Evolutionary conservation across 148 eudicot species (phyloP).

Genomic region (Nyssa sinensis): DNA sequence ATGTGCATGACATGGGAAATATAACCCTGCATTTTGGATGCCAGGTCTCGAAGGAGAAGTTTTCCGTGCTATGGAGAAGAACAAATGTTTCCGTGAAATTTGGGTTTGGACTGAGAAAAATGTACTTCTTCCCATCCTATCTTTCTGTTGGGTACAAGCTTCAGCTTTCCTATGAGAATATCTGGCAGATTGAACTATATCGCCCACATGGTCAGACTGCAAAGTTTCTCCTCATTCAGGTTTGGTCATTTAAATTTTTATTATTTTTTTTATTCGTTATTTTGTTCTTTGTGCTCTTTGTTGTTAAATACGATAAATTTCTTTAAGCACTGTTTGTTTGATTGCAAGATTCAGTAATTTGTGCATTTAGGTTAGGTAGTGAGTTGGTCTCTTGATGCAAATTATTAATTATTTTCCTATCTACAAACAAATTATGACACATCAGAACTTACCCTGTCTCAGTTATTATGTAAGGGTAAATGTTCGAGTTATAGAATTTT

Average conservation of each 20-base stretch:
- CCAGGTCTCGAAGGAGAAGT: conserved; percentile 19
- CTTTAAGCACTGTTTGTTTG: neutral
- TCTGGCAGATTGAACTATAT: conserved; percentile 54
- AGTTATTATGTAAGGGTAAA: neutral
- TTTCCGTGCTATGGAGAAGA: conserved; percentile 17
- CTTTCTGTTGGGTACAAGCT: conserved; percentile 14
- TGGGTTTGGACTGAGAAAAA: conserved; percentile 16
- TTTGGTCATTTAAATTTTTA: conserved; percentile 7
- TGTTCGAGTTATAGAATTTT: neutral
- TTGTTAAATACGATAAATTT: neutral
- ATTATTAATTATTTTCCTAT: neutral
- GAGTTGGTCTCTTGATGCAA: neutral
- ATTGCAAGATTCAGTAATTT: neutral
- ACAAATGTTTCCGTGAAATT: conserved; percentile 19
- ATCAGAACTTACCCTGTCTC: neutral
- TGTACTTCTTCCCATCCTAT: conserved; percentile 15
- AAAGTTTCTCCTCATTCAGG: conserved; percentile 59
- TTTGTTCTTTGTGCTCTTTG: neutral
- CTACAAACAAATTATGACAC: neutral
- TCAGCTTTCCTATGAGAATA: conserved; percentile 43
- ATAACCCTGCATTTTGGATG: conserved; percentile 17
- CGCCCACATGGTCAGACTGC: conserved; percentile 27
- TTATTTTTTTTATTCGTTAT: neutral
- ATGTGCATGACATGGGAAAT: conserved; percentile 11
- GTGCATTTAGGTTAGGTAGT: neutral